Conservation (phyloP, 1,139 yeast species). For the Hyphopichia burtonii region DNA sequence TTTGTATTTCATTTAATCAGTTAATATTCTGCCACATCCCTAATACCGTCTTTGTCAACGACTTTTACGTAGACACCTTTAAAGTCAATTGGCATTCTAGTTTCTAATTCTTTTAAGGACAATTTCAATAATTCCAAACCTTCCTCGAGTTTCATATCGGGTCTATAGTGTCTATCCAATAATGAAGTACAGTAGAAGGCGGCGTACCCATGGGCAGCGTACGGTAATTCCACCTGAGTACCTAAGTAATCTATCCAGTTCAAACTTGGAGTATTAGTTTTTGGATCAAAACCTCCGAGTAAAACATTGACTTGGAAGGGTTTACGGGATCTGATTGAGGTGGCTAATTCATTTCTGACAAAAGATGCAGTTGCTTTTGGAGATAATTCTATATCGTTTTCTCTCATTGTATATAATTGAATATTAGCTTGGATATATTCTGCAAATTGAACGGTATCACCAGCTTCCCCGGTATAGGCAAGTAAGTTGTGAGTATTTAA, state of each 20-base stretch:
- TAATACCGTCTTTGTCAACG: slow-evolving; percentile 72
- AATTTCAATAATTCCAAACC: slow-evolving; percentile 72
- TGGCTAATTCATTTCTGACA: slow-evolving; percentile 85
- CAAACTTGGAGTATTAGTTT: slow-evolving; percentile 61
- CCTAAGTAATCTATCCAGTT: slow-evolving; percentile 95
- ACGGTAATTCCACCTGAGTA: slow-evolving; percentile 85
- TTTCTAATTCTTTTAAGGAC: slow-evolving; percentile 77
- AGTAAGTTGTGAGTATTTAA: slow-evolving; percentile 76
- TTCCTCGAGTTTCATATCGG: slow-evolving; percentile 73
- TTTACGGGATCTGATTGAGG: slow-evolving; percentile 79
- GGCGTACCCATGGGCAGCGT: slow-evolving; percentile 97
- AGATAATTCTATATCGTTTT: slow-evolving; percentile 70
- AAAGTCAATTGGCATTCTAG: slow-evolving; percentile 94
- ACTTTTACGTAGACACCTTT: slow-evolving; percentile 84
- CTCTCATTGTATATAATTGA: slow-evolving; percentile 84
- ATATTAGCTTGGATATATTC: slow-evolving; percentile 92
- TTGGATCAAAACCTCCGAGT: slow-evolving; percentile 79
- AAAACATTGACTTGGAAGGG: slow-evolving; percentile 93
- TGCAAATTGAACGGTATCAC: slow-evolving; percentile 96
- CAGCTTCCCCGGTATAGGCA: slow-evolving; percentile 95
- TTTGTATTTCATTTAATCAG: not conserved
- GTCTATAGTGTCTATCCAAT: slow-evolving; percentile 85
- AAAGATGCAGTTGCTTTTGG: slow-evolving; percentile 87
- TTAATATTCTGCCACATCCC: slow-evolving; percentile 38
- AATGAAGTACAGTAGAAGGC: slow-evolving; percentile 90